Evolutionary conservation across 176 grass and related monocot species (phyloP).

Genomic region (Aechmea fasciata): DNA sequence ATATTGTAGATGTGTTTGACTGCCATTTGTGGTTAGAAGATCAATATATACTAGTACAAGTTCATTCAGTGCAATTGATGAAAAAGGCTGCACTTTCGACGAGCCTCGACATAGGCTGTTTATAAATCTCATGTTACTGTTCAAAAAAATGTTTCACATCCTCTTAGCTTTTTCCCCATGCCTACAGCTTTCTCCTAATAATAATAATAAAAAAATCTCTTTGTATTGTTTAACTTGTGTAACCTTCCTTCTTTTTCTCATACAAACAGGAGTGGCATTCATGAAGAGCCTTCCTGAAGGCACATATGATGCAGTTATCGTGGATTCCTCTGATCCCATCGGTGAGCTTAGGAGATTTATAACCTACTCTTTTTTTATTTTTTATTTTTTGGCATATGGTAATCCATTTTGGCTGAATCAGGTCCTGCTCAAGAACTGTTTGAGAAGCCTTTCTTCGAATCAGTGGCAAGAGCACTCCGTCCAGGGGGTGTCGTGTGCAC

Average conservation of each 20-base stretch:
- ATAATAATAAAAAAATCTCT: background rate
- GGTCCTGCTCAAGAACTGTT: constrained; percentile 95
- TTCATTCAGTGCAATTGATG: no score
- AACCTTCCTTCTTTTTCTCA: constrained; percentile 6
- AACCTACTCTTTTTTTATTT: background rate
- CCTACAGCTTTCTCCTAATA: no score
- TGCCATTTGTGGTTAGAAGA: no score
- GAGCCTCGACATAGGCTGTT: no score
- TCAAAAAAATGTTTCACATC: no score
- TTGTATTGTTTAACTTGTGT: background rate
- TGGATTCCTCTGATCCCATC: constrained; percentile 91
- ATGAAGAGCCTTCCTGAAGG: constrained; percentile 63
- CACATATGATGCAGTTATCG: constrained; percentile 86
- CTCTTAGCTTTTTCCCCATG: no score
- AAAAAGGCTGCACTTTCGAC: no score
- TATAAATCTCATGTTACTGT: no score
- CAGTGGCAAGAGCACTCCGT: constrained; percentile 54
- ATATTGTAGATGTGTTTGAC: no score
- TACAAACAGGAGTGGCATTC: constrained; percentile 72
- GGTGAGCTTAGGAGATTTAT: constrained; percentile 30
- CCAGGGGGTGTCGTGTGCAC: constrained; percentile 92
- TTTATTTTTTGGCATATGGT: constrained; percentile 12
- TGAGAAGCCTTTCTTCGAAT: constrained; percentile 96
- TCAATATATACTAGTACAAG: no score
- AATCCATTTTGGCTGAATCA: constrained; percentile 13